phyloP scores from a whole-genome alignment of 2,329 filamentous ascomycete species.

The Ceratocystis variospora region DNA sequence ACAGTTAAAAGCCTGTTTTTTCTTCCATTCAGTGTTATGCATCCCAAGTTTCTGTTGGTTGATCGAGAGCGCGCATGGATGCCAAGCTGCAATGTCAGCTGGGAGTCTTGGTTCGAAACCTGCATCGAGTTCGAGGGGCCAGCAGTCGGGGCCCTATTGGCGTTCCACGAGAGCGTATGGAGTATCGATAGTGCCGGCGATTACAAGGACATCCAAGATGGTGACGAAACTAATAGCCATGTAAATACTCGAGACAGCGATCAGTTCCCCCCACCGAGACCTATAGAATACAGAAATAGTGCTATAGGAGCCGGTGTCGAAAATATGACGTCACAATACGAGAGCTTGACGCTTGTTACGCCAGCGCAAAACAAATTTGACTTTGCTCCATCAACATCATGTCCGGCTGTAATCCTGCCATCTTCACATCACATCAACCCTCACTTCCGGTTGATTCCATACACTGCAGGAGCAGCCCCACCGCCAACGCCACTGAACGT shows the following conservation, averaged over 20 bases:
- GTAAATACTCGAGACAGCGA: not conserved
- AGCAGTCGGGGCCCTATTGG: conserved; percentile 45
- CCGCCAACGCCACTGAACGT: conserved; percentile 55
- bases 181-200: conserved; percentile 20
- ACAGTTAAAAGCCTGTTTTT: conserved; percentile 67
- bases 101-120: conserved; percentile 78
- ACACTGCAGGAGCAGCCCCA: conserved; percentile 34
- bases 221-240: conserved; percentile 4
- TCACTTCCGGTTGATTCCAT: conserved; percentile 45
- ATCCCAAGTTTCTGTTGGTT: conserved; percentile 67
- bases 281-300: not conserved
- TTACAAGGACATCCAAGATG: not conserved
- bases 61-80: conserved; percentile 54
- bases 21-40: conserved; percentile 71
- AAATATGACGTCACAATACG: conserved; percentile 8
- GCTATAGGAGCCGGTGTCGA: not conserved
- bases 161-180: conserved; percentile 62
- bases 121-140: conserved; percentile 53
- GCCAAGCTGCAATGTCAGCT: conserved; percentile 73
- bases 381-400: conserved; percentile 60
- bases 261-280: not conserved
- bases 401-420: conserved; percentile 51
- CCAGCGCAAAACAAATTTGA: conserved; percentile 34
- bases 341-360: conserved; percentile 14
- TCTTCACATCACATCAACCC: conserved; percentile 61